phyloP scores from a whole-genome alignment of 495 filamentous ascomycete species.

The Xanthoparmelia taractica region DNA sequence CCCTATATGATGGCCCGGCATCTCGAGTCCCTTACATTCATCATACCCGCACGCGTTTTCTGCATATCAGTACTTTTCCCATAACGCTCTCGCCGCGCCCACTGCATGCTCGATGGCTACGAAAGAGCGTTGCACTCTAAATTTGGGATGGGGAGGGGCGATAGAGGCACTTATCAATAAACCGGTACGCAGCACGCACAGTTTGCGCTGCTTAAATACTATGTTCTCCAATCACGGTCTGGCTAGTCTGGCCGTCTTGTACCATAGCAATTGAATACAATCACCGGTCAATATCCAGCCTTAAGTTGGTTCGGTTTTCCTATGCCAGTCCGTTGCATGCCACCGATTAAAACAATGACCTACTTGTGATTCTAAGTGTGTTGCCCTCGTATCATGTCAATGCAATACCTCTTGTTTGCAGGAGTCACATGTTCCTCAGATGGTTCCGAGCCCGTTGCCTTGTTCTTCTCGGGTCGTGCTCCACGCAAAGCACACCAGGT shows the following conservation, averaged over 20 bases:
- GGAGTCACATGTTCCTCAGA: not conserved
- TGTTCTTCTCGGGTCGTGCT: not conserved
- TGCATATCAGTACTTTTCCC: not conserved
- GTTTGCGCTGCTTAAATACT: slow-evolving; percentile 9
- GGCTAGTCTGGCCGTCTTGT: slow-evolving; percentile 7
- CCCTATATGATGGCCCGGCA: slow-evolving; percentile 6
- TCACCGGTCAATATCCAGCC: not conserved
- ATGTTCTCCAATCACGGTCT: slow-evolving; percentile 6
- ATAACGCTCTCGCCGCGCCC: not conserved
- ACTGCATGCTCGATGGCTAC: not conserved
- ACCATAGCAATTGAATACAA: slow-evolving; percentile 7
- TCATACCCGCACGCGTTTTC: slow-evolving; percentile 15
- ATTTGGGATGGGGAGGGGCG: not conserved
- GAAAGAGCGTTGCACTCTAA: slow-evolving; percentile 3
- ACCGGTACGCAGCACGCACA: not conserved
- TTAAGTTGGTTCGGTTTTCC: not conserved
- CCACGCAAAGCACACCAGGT: not conserved
- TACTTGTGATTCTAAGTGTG: not conserved
- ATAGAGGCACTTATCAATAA: not conserved
- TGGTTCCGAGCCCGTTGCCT: not conserved
- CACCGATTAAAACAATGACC: not conserved
- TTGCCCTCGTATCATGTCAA: not conserved
- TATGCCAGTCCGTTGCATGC: not conserved
- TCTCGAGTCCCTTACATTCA: slow-evolving; percentile 1
- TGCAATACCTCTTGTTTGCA: too few relatives aligned